phyloP scores from a whole-genome alignment of 805 yeast genomes.

The Yarrowia bubula region DNA sequence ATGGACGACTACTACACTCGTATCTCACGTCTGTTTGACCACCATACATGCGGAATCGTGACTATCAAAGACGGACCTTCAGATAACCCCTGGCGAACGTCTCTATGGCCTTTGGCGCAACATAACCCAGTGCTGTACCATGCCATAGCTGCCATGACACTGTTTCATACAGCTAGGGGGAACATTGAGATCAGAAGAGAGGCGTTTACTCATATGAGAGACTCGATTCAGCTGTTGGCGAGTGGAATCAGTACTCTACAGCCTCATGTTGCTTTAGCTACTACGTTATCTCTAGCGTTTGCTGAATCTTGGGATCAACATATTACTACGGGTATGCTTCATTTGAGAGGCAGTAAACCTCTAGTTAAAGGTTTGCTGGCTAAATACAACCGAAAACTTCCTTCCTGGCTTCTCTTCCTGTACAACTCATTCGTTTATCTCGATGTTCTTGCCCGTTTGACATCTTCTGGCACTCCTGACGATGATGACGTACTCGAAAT shows the following conservation, averaged over 20 bases:
- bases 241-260: conserved; percentile 54
- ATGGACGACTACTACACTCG: conserved; percentile 29
- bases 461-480: conserved; percentile 42
- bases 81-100: conserved; percentile 68
- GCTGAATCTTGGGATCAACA: conserved; percentile 70
- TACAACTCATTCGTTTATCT: conserved; percentile 67
- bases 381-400: conserved; percentile 28
- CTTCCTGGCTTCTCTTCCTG: conserved; percentile 51
- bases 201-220: conserved; percentile 59
- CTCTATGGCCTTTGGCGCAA: conserved; percentile 56
- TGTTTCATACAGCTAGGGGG: conserved; percentile 55
- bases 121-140: conserved; percentile 57
- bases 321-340: conserved; percentile 66
- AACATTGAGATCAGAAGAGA: conserved; percentile 47
- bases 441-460: conserved; percentile 66
- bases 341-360: conserved; percentile 62
- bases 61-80: conserved; percentile 62
- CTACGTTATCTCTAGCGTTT: conserved; percentile 61
- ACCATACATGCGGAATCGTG: conserved; percentile 53
- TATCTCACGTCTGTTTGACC: conserved; percentile 41
- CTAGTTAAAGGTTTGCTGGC: conserved; percentile 44
- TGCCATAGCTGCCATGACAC: conserved; percentile 65
- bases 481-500: conserved; percentile 36
- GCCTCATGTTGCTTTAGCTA: conserved; percentile 63
- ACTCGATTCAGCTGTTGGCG: conserved; percentile 58